phyloP scores from a whole-genome alignment of 2,329 filamentous ascomycete species.

The Xylariaceae sp. region DNA sequence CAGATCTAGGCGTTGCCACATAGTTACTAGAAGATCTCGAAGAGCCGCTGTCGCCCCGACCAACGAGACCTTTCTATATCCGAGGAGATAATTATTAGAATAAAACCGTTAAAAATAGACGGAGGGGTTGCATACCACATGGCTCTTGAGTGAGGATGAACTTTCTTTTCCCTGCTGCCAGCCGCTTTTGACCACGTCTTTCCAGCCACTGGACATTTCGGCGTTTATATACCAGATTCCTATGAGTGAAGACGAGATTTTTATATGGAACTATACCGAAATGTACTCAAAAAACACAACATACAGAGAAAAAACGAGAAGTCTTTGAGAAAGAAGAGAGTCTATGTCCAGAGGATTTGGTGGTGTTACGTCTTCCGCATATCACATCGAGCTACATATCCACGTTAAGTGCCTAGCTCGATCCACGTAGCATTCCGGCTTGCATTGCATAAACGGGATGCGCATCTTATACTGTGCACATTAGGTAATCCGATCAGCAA shows the following conservation, averaged over 20 bases:
- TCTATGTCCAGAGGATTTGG: no score
- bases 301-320: neutral
- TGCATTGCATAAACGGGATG: neutral
- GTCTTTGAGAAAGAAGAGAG: neutral
- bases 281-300: neutral
- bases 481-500: neutral
- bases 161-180: conserved; percentile 48
- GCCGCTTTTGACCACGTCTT: conserved; percentile 45
- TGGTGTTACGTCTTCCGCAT: neutral
- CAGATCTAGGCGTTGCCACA: conserved; percentile 56
- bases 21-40: conserved; percentile 25
- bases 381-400: neutral
- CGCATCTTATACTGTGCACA: neutral
- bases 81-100: conserved; percentile 8
- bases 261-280: neutral
- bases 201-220: conserved; percentile 41
- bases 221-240: neutral
- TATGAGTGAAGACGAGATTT: neutral
- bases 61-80: conserved; percentile 42
- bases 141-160: conserved; percentile 36
- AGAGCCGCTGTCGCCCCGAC: conserved; percentile 34
- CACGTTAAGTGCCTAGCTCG: neutral
- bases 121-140: conserved; percentile 38
- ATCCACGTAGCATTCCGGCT: neutral
- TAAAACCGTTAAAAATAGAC: no score